These are phyloP conservation scores for Nannochloris sp. DNA, from an alignment of 139 green algal species.

Conservation along the genomic window DNA sequence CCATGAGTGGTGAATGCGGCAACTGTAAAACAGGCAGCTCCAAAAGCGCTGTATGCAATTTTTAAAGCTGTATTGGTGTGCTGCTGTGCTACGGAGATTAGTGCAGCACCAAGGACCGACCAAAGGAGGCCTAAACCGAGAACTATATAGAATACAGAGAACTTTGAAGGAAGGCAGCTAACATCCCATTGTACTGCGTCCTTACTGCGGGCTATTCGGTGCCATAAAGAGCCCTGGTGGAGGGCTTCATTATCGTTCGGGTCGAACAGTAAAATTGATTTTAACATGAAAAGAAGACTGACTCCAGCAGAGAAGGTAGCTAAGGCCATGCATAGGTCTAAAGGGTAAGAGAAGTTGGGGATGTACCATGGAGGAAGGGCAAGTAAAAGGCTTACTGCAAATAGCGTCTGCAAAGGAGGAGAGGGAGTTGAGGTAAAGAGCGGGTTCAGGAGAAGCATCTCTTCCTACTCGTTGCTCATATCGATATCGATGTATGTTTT, in stretches of 20 bases:
- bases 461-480: too few relatives aligned
- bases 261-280: conserved; percentile 45
- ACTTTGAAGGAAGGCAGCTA: conserved; percentile 15
- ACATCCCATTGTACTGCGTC: conserved; percentile 11
- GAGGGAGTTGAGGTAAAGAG: background rate
- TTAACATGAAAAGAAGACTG: conserved; percentile 41
- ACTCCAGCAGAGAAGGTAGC: conserved; percentile 25
- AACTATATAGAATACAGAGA: conserved; percentile 18
- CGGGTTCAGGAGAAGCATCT: too few relatives aligned
- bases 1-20: conserved; percentile 68
- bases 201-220: background rate
- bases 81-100: conserved; percentile 28
- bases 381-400: background rate
- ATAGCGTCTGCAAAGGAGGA: background rate
- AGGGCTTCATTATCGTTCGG: too few relatives aligned
- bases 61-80: background rate
- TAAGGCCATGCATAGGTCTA: conserved; percentile 27
- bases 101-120: conserved; percentile 24
- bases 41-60: conserved; percentile 55
- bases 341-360: conserved; percentile 4
- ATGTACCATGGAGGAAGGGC: background rate
- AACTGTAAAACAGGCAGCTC: conserved; percentile 52
- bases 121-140: conserved; percentile 40
- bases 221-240: conserved; percentile 1
- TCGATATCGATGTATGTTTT: too few relatives aligned